phyloP scores from a whole-genome alignment of 495 filamentous ascomycete genomes.

The Thermothielavioides terrestris region DNA sequence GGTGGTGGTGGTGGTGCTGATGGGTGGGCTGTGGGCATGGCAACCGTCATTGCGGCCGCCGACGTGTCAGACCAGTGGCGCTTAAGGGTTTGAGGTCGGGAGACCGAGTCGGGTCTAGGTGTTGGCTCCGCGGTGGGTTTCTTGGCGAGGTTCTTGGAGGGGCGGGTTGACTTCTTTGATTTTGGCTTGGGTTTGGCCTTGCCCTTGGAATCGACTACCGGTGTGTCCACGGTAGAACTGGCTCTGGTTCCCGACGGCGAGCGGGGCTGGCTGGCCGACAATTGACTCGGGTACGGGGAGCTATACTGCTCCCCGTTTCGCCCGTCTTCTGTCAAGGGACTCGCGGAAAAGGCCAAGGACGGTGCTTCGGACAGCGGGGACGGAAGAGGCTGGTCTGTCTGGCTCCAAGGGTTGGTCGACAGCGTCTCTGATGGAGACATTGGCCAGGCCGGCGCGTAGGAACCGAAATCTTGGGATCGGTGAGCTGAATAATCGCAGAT shows the following conservation, averaged over 20 bases:
- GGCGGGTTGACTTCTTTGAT: not conserved
- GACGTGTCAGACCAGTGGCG: not conserved
- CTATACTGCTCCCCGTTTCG: not conserved
- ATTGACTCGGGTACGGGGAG: not conserved
- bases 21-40: not conserved
- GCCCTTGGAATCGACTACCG: no score
- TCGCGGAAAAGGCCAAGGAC: not conserved
- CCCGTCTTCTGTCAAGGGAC: not conserved
- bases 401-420: not conserved
- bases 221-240: not conserved
- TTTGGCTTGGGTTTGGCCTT: slow-evolving; percentile 1
- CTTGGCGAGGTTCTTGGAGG: not conserved
- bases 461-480: not conserved
- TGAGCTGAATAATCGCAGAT: not conserved
- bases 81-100: not conserved
- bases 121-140: not conserved
- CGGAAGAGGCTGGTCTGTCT: not conserved
- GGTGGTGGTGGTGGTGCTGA: not conserved
- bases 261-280: not conserved
- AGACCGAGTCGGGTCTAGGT: not conserved
- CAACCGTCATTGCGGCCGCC: not conserved
- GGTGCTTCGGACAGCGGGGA: slow-evolving; percentile 9
- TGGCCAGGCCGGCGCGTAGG: not conserved
- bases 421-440: not conserved
- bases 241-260: not conserved